Evolutionary conservation across 306 rosid species (phyloP).

Genomic region (Pyrus communis): DNA sequence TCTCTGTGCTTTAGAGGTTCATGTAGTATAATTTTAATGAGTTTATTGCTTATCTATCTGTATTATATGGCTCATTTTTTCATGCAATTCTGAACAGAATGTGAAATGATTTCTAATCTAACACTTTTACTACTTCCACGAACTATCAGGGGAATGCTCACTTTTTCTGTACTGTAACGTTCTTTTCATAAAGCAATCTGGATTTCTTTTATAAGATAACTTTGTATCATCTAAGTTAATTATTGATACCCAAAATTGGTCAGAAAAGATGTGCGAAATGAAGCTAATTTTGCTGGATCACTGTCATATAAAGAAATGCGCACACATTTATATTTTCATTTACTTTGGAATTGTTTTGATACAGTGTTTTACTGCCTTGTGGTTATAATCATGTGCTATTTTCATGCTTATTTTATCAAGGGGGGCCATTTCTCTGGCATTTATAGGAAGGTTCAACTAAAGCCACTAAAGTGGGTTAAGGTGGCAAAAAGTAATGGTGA

Average conservation of each 20-base stretch:
- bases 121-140: background rate
- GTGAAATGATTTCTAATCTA: background rate
- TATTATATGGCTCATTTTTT: background rate
- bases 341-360: background rate
- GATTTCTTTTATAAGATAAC: background rate
- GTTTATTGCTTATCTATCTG: background rate
- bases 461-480: constrained; percentile 89
- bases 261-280: background rate
- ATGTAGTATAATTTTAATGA: background rate
- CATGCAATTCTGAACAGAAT: background rate
- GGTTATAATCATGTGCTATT: constrained; percentile 22
- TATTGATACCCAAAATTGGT: background rate
- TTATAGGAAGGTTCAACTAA: constrained; percentile 92
- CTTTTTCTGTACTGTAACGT: background rate
- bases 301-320: background rate
- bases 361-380: background rate
- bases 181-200: background rate
- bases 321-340: too few species aligned
- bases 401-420: constrained; percentile 34
- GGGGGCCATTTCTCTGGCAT: constrained; percentile 98
- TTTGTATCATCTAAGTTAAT: background rate
- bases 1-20: background rate
- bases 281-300: background rate
- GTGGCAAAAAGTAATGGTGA: constrained; percentile 61
- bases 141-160: background rate